Percentiles rank a stretch among this genome's conserved stretches.
These are phyloP conservation scores for Apiospora rasikravindrae DNA, from an alignment of 2,329 filamentous ascomycete genomes.

Conservation along the genomic window DNA sequence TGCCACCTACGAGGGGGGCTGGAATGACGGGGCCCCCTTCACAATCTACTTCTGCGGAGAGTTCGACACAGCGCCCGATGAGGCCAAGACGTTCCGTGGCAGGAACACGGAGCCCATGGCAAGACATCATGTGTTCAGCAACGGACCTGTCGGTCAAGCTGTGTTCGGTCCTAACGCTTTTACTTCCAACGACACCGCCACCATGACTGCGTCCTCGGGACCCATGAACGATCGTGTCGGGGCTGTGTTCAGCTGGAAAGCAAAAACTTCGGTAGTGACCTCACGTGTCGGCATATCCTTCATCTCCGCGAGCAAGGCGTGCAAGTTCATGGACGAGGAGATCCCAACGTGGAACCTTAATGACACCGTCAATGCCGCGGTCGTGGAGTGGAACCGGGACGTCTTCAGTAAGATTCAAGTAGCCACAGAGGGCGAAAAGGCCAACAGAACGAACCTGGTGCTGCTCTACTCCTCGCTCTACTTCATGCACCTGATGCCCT, in stretches of 20 bases:
- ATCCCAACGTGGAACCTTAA: slow-evolving; percentile 71
- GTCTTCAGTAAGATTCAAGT: slow-evolving; percentile 66
- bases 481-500: slow-evolving; percentile 72
- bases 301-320: slow-evolving; percentile 69
- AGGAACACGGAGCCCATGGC: slow-evolving; percentile 64
- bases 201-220: slow-evolving; percentile 44
- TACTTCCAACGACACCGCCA: slow-evolving; percentile 56
- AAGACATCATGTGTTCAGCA: slow-evolving; percentile 59
- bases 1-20: slow-evolving; percentile 49
- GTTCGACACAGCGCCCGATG: slow-evolving; percentile 43
- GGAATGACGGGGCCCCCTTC: slow-evolving; percentile 47
- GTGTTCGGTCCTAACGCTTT: slow-evolving; percentile 54
- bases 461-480: slow-evolving; percentile 77
- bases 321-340: slow-evolving; percentile 69
- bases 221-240: slow-evolving; percentile 53
- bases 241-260: slow-evolving; percentile 67
- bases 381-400: slow-evolving; percentile 59
- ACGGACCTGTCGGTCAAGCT: slow-evolving; percentile 56
- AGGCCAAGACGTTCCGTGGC: slow-evolving; percentile 39
- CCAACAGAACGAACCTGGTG: slow-evolving; percentile 58
- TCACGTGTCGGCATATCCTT: slow-evolving; percentile 74
- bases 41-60: slow-evolving; percentile 50
- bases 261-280: slow-evolving; percentile 55
- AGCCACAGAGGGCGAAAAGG: slow-evolving; percentile 52
- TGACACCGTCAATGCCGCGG: slow-evolving; percentile 54